Percentiles rank a stretch among this genome's conserved stretches.
Conservation (phyloP, 2,329 filamentous ascomycete genomes). For the Exophiala mesophila region DNA sequence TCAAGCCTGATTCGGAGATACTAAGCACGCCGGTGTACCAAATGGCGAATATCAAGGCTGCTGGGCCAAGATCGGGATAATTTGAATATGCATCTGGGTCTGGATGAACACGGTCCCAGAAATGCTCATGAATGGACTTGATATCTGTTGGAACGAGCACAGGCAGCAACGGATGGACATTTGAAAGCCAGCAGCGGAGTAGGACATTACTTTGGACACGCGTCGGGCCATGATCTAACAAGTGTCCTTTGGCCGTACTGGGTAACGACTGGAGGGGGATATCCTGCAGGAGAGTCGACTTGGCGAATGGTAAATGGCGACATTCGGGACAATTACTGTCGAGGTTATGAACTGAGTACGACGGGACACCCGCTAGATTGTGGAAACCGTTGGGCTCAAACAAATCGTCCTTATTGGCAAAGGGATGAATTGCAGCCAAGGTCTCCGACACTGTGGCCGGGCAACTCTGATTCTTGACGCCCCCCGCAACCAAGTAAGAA, state of each 20-base stretch:
- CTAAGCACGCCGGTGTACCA: conserved; percentile 47
- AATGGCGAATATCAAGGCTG: conserved; percentile 43
- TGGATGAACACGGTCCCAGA: conserved; percentile 38
- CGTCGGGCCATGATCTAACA: conserved; percentile 40
- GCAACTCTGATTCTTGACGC: conserved; percentile 12
- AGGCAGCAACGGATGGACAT: conserved; percentile 43
- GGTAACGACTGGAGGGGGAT: conserved; percentile 33
- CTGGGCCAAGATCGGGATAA: conserved; percentile 39
- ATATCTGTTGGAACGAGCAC: conserved; percentile 42
- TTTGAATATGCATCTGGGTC: conserved; percentile 33
- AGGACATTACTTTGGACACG: conserved; percentile 43
- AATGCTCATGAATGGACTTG: conserved; percentile 37
- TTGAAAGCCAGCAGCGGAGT: conserved; percentile 45
- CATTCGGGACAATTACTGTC: conserved; percentile 19
- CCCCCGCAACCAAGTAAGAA: conserved; percentile 9
- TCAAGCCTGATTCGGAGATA: conserved; percentile 34
- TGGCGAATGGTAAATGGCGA: conserved; percentile 32
- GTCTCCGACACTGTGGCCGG: conserved; percentile 4
- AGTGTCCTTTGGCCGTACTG: conserved; percentile 35
- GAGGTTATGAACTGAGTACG: conserved; percentile 1
- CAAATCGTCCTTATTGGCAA: conserved; percentile 11
- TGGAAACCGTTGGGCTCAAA: conserved; percentile 16
- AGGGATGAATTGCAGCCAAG: neutral
- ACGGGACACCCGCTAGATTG: conserved; percentile 7
- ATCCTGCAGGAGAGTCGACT: conserved; percentile 35